A percentile compares a stretch with the other conserved stretches of the same genome.
Conservation (phyloP, 345 rosid genomes). For the Eucalyptus sp. region DNA sequence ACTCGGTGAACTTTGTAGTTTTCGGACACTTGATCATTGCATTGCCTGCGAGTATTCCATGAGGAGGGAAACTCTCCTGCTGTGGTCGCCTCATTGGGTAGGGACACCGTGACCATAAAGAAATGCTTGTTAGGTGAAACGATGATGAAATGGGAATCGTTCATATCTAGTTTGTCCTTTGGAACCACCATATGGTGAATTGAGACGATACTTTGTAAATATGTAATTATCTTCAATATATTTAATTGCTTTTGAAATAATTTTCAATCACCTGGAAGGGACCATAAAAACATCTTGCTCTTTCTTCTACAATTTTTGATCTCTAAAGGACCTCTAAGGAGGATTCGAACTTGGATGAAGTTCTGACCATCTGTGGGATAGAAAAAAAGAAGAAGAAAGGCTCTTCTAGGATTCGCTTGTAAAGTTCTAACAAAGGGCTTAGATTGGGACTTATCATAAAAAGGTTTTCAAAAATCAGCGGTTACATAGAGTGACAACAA, state of each 20-base stretch:
- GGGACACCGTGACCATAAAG: neutral
- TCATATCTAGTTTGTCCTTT: rapidly evolving
- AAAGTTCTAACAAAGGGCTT: neutral
- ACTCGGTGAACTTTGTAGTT: neutral
- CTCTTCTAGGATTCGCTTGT: neutral
- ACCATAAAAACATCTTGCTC: neutral
- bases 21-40: neutral
- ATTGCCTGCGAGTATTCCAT: neutral
- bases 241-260: rapidly evolving
- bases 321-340: rapidly evolving
- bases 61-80: neutral
- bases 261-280: no score
- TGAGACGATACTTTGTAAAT: no score
- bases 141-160: neutral
- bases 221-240: no score
- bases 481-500: neutral
- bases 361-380: neutral
- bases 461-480: neutral
- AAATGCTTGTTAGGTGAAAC: neutral
- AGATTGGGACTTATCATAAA: neutral
- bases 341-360: neutral
- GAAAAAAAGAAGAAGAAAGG: neutral
- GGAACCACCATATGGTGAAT: neutral
- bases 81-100: rapidly evolving
- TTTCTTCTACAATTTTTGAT: neutral